These are phyloP conservation scores for Coffea humblotiana DNA, from an alignment of 305 asterid species.

Conservation along the genomic window DNA sequence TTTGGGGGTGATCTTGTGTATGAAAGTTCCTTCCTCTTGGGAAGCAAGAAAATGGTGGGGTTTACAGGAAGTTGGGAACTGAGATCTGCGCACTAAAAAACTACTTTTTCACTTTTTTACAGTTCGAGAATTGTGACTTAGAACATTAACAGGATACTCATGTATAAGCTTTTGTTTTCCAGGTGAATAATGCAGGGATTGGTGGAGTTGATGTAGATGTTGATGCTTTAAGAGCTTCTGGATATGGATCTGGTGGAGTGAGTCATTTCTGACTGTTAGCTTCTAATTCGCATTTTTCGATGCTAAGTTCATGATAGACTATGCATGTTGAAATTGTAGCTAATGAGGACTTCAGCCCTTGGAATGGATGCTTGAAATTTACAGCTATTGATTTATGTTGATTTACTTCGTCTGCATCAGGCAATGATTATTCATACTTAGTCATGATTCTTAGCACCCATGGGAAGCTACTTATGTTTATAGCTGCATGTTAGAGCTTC, in stretches of 20 bases:
- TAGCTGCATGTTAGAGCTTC: neutral
- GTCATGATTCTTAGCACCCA: neutral
- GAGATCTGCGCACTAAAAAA: neutral
- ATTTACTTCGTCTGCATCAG: neutral
- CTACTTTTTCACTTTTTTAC: neutral
- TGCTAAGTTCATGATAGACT: neutral
- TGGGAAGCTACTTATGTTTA: neutral
- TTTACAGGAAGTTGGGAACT: no score
- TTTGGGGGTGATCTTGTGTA: no score
- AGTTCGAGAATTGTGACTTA: neutral
- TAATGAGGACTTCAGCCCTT: no score
- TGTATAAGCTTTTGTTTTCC: neutral
- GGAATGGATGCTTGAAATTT: neutral
- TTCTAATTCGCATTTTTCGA: neutral
- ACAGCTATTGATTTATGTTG: neutral
- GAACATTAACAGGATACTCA: neutral
- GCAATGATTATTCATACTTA: neutral
- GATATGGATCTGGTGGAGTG: constrained; percentile 12
- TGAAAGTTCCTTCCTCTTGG: no score
- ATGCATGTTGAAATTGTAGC: neutral
- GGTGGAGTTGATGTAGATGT: neutral
- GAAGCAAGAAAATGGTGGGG: no score
- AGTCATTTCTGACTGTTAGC: neutral
- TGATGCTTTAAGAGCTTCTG: constrained; percentile 10
- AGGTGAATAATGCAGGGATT: neutral